These are phyloP conservation scores for Colletotrichum sp. DNA, from an alignment of 2,329 filamentous ascomycete genomes.

Conservation along the genomic window DNA sequence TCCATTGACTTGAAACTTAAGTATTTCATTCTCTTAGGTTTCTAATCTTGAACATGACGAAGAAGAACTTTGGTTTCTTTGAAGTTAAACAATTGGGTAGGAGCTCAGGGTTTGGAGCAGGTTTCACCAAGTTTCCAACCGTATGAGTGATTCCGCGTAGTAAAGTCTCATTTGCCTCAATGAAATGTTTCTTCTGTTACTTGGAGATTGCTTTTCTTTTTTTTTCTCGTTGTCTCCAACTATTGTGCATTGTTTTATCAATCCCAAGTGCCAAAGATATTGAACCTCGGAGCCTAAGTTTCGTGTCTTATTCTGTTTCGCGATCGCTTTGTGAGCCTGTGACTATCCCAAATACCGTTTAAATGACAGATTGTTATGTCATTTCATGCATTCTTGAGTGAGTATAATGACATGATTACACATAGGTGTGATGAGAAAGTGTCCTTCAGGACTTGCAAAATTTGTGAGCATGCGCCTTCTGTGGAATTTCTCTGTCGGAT, in stretches of 20 bases:
- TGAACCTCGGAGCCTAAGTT: not conserved
- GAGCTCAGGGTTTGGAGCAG: not conserved
- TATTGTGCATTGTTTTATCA: not conserved
- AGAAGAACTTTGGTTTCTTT: rapidly evolving
- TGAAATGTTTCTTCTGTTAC: not conserved
- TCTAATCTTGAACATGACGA: not conserved
- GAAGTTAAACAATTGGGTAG: rapidly evolving
- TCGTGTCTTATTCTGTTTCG: no score
- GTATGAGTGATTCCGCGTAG: rapidly evolving
- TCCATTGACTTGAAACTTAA: no score
- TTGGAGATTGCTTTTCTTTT: rapidly evolving
- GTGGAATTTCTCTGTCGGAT: not conserved
- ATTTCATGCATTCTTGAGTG: no score
- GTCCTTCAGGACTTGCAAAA: not conserved
- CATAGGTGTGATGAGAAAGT: rapidly evolving
- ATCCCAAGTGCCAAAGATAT: rapidly evolving
- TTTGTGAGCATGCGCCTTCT: not conserved
- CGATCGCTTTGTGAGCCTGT: not conserved
- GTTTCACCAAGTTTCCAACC: not conserved
- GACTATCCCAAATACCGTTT: rapidly evolving
- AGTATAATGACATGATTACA: rapidly evolving
- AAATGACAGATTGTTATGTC: no score
- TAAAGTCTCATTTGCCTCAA: not conserved
- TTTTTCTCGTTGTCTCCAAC: no score
- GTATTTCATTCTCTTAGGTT: no score